These are phyloP conservation scores for Leccinum obscurum DNA, from an alignment of 768 basidiomycete genomes.

Conservation along the genomic window DNA sequence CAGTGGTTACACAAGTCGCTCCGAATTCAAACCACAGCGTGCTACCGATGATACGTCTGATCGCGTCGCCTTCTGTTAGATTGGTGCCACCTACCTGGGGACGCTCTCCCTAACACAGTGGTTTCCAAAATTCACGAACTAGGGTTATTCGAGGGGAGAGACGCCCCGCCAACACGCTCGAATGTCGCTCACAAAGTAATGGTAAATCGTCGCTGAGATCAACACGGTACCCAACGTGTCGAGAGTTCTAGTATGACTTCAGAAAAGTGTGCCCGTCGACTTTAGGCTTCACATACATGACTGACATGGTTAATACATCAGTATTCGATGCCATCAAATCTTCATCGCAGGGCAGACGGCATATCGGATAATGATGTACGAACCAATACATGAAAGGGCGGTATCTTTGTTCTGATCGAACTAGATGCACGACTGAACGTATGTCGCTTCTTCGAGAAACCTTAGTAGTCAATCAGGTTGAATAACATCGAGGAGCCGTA, in stretches of 20 bases:
- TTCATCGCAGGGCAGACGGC: not conserved
- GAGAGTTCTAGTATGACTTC: not conserved
- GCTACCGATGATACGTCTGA: not conserved
- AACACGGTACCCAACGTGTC: conserved; percentile 4
- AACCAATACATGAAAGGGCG: not conserved
- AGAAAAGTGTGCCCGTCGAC: not conserved
- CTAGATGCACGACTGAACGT: not conserved
- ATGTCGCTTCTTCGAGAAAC: conserved; percentile 6
- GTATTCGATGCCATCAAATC: not conserved
- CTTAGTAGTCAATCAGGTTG: not conserved
- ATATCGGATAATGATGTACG: not conserved
- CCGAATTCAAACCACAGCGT: conserved; percentile 3
- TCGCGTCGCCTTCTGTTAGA: not conserved
- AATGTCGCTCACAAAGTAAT: conserved; percentile 8
- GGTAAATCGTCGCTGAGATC: not conserved
- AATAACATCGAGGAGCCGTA: not conserved
- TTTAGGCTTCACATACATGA: not conserved
- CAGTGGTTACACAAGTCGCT: conserved; percentile 1
- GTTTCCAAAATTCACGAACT: conserved; percentile 7
- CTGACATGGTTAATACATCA: not conserved
- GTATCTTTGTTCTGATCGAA: conserved; percentile 1
- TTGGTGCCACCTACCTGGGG: not conserved
- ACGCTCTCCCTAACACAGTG: not conserved
- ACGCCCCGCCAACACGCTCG: not conserved
- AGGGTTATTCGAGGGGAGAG: not conserved